Base-by-base conservation (phyloP, 768 basidiomycete species). In the Tylopilus balloui region DNA sequence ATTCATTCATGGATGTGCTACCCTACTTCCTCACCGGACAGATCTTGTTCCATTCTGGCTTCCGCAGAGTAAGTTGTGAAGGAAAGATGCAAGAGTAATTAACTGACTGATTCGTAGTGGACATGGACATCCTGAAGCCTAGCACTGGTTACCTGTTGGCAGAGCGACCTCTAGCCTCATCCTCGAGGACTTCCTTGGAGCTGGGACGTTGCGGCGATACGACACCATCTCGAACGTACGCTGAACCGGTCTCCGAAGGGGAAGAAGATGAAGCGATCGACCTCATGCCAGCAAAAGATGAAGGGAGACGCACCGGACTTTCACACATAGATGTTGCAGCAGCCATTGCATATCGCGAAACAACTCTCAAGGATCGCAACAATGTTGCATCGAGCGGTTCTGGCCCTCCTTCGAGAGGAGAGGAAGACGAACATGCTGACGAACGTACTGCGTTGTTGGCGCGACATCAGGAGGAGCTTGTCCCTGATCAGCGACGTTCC, bases 11-110 rank as follows among this genome's bases (percentile, higher is more conserved):
- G 95, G 96, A 21, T 99, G 96, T 64, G 86, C 95, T 3, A 93
- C 92, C 2, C 76, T 98, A 0, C 70, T 98, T 10, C 93, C 94
- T 17, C 81, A 89, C 60, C 86, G 95, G 29, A 94, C 97, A 38
- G 89, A 97, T 61, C 78, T 99, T 20, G 88, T 99, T 29, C 96
- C 96, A 6, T 99, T 97, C 77, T 99, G 96, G 96, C 79, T 94
- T 6, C 94, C 94, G 6, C 94, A 98, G 65, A 96, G 88, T 90
- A 65, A 34, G 78, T 58, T 6, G 1, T 3, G 14, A 17, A 40
- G 28, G 13, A 15, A n/a, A 9, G 21, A 15, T 25, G 9, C 0
- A 14, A 24, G 25, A 29, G 7, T 3, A 15, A 17, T 34, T 7
- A 10, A 31, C 17, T 45, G 42, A 52, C 41, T 20, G 51, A 25